phyloP scores from a whole-genome alignment of 768 basidiomycete genomes.

The Boletus edulis region DNA sequence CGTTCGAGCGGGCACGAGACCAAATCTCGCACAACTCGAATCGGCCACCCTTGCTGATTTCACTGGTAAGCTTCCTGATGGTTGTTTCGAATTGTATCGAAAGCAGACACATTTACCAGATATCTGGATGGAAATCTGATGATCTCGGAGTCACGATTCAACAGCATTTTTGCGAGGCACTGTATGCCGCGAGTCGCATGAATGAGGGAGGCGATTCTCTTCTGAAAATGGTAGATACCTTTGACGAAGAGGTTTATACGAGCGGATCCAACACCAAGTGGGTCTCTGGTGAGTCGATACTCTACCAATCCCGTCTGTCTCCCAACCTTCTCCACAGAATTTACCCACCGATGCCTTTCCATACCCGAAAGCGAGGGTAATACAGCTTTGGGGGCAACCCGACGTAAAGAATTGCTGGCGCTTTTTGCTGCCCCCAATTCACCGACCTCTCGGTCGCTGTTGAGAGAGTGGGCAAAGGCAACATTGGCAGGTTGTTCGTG shows the following conservation, averaged over 20 bases:
- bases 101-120: too few relatives aligned
- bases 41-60: too few relatives aligned
- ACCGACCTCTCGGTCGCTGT: not conserved
- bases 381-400: not conserved
- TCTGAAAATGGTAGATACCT: not conserved
- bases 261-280: not conserved
- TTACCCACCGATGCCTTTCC: not conserved
- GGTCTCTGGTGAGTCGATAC: not conserved
- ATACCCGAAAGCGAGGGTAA: not conserved
- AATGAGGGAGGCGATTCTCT: not conserved
- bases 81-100: too few relatives aligned
- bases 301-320: not conserved
- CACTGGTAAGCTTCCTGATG: too few relatives aligned
- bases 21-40: not conserved
- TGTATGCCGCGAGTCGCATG: not conserved
- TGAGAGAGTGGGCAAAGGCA: constrained; percentile 1
- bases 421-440: not conserved
- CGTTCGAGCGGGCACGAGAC: not conserved
- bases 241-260: not conserved
- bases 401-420: not conserved
- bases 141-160: too few relatives aligned
- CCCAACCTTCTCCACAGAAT: not conserved
- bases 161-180: too few relatives aligned
- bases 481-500: not conserved
- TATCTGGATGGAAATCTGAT: too few relatives aligned